These are phyloP conservation scores for Chlamydomonas sphaeroides DNA, from an alignment of 139 green algal species.

Conservation along the genomic window DNA sequence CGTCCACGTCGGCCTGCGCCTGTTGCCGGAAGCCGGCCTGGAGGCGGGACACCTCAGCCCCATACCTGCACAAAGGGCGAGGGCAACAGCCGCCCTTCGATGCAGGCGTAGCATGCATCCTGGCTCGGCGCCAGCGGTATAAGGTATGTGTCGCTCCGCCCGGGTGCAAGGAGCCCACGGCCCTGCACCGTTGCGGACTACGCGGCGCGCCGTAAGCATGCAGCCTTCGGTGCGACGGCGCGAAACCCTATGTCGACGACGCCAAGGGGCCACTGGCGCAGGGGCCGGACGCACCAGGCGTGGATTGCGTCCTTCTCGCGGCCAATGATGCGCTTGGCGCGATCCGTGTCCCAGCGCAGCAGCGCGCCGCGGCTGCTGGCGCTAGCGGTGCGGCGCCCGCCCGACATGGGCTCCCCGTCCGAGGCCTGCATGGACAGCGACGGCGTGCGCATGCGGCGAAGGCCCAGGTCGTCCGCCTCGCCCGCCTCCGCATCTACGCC, in stretches of 20 bases:
- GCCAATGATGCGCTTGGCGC: conserved; percentile 31
- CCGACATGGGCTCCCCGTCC: conserved; percentile 14
- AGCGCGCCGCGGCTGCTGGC: conserved; percentile 19
- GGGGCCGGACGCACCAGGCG: conserved; percentile 9
- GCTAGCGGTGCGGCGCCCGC: conserved; percentile 11
- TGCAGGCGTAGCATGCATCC: no score
- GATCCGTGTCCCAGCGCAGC: conserved; percentile 30
- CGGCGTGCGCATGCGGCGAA: conserved; percentile 31
- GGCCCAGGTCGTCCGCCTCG: not conserved
- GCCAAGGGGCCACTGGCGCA: no score
- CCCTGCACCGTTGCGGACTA: no score
- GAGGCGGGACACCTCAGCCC: conserved; percentile 43
- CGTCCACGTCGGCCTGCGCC: conserved; percentile 56
- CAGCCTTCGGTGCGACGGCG: no score
- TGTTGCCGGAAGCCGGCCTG: conserved; percentile 34
- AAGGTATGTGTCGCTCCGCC: no score
- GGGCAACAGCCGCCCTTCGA: no score
- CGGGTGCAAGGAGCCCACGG: no score
- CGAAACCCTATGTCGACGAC: no score
- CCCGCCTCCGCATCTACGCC: not conserved
- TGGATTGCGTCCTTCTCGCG: conserved; percentile 41
- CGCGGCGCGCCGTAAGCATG: no score
- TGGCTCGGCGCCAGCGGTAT: no score
- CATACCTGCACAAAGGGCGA: no score
- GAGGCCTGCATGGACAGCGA: conserved; percentile 20